Conservation (phyloP, 306 rosid genomes). For the Cyamopsis tetragonoloba region DNA sequence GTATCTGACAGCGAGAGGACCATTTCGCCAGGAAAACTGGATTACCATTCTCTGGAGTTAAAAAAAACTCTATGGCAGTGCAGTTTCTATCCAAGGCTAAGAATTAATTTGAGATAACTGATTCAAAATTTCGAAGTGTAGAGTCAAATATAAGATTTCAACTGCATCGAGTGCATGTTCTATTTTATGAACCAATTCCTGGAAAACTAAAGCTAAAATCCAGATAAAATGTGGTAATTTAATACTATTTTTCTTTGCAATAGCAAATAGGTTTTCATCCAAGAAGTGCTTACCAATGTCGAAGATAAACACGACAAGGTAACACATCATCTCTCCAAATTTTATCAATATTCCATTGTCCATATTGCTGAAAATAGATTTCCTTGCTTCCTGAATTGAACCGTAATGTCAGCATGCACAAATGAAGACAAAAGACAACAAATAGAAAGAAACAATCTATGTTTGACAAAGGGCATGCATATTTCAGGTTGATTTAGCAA, state of each 20-base stretch:
- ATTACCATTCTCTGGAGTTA: too few species aligned
- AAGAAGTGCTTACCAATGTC: constrained; percentile 71
- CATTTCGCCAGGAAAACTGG: background rate
- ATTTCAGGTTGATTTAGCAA: background rate
- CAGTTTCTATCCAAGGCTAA: too few species aligned
- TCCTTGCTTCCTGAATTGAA: constrained; percentile 66
- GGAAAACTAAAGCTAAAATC: constrained; percentile 5
- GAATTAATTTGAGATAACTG: too few species aligned
- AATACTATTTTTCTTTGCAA: background rate
- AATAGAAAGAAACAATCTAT: constrained; percentile 11
- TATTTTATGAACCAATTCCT: too few species aligned
- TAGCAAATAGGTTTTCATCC: background rate
- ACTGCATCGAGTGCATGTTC: too few species aligned
- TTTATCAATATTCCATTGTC: constrained; percentile 66
- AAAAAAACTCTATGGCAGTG: too few species aligned
- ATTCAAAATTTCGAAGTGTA: too few species aligned
- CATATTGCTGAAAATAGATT: constrained; percentile 62
- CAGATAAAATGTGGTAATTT: background rate
- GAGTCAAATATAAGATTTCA: too few species aligned
- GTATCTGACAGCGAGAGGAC: background rate
- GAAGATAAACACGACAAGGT: constrained; percentile 89
- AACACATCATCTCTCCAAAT: constrained; percentile 93
- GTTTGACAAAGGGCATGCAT: constrained; percentile 5
- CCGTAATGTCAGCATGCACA: background rate
- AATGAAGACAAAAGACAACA: background rate